A percentile compares a stretch with the other conserved stretches of the same genome.
Evolutionary conservation across 352 stramenopile genomes (phyloP).

Genomic region (Phytophthora quininea): DNA sequence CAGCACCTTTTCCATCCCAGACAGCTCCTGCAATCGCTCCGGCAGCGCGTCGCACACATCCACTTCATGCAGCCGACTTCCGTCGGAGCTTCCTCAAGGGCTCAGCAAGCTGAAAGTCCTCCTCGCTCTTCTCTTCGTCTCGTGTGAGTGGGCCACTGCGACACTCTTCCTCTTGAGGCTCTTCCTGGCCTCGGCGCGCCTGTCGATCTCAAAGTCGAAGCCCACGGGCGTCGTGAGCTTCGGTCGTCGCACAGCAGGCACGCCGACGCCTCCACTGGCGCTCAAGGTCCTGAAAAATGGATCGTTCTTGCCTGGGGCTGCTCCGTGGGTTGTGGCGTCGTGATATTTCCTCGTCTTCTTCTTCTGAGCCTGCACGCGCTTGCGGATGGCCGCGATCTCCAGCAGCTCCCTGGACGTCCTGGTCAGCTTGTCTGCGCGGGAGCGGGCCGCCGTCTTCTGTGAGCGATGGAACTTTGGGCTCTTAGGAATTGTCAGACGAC

Average conservation of each 20-base stretch:
- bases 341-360: conserved; percentile 74
- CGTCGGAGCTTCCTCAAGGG: conserved; percentile 26
- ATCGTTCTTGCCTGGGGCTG: conserved; percentile 37
- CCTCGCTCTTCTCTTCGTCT: conserved; percentile 3
- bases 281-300: conserved; percentile 61
- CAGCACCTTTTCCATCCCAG: not conserved
- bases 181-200: conserved; percentile 42
- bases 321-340: conserved; percentile 54
- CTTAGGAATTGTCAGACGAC: conserved; percentile 67
- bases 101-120: conserved; percentile 16
- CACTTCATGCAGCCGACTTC: conserved; percentile 26
- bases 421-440: conserved; percentile 51
- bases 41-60: not conserved
- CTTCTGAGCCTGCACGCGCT: conserved; percentile 58
- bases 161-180: conserved; percentile 41
- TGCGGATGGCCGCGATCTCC: conserved; percentile 74
- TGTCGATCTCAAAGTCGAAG: conserved; percentile 77
- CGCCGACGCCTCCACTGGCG: conserved; percentile 63
- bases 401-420: conserved; percentile 74
- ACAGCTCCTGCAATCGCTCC: not conserved
- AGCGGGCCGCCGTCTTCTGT: conserved; percentile 41
- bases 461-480: conserved; percentile 68
- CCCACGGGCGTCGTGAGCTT: conserved; percentile 71
- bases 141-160: conserved; percentile 10
- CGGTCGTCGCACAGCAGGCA: conserved; percentile 67